phyloP scores from a whole-genome alignment of 2,329 filamentous ascomycete genomes.

The Diplodia mutila region DNA sequence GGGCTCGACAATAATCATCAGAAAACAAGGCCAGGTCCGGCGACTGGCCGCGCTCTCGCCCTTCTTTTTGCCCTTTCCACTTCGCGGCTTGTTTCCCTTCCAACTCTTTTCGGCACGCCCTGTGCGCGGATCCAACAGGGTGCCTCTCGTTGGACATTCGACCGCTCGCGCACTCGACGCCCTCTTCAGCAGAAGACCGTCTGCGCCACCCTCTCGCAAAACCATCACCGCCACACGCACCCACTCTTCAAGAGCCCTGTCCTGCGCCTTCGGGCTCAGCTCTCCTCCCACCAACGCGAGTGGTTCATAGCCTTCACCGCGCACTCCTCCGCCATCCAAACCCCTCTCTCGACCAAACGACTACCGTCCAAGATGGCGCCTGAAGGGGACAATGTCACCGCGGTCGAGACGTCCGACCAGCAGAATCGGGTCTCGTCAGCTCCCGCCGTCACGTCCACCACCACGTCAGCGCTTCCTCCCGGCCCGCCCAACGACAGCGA shows the following conservation, averaged over 20 bases:
- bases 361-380: neutral
- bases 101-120: neutral
- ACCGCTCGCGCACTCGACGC: neutral
- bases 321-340: neutral
- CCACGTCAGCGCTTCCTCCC: neutral
- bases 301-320: neutral
- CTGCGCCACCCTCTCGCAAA: neutral
- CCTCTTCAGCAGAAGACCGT: neutral
- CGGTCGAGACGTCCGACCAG: neutral
- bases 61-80: neutral
- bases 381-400: neutral
- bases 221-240: neutral
- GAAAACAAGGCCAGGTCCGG: neutral
- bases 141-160: neutral
- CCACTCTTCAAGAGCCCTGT: neutral
- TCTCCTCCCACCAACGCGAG: neutral
- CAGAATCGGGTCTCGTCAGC: neutral
- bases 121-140: neutral
- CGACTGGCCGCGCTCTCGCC: neutral
- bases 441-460: neutral
- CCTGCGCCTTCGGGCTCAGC: neutral
- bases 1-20: neutral
- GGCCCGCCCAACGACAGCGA: neutral
- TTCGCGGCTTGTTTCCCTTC: neutral
- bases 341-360: neutral